Evolutionary conservation across 108 stramenopile genomes (phyloP).

Genomic region (Cyclotella choctawhatcheeana): DNA sequence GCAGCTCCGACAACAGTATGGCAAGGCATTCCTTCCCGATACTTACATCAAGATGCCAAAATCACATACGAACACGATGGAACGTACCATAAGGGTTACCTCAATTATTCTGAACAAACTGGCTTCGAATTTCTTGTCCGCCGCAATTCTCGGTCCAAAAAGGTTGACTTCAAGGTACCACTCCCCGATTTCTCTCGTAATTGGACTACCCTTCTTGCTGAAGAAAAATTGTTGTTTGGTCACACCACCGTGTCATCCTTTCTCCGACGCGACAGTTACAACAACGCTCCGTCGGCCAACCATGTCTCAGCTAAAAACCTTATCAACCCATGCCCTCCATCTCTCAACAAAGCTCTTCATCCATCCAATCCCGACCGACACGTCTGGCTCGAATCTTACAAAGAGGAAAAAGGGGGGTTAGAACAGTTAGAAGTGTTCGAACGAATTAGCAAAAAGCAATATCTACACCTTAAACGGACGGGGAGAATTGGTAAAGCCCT

Average conservation of each 20-base stretch:
- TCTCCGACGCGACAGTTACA: background rate
- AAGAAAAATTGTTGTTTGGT: background rate
- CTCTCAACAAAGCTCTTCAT: conserved; percentile 9
- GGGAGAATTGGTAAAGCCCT: conserved; percentile 13
- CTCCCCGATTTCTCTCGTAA: no score
- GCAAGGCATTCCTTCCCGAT: no score
- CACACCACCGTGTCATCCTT: conserved; percentile 10
- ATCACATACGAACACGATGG: background rate
- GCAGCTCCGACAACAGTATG: no score
- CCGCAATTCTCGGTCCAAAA: background rate
- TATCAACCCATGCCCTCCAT: conserved; percentile 6
- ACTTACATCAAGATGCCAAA: background rate
- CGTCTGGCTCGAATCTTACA: conserved; percentile 9
- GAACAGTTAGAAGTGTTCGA: background rate
- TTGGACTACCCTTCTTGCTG: conserved; percentile 4
- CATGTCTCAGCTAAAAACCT: conserved; percentile 10
- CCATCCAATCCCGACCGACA: conserved; percentile 10
- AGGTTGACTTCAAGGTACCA: background rate
- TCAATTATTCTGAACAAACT: background rate
- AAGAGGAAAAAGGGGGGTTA: conserved; percentile 13
- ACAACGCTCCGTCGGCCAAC: conserved; percentile 8
- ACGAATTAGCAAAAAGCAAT: conserved; percentile 2
- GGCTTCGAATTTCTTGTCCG: conserved; percentile 8
- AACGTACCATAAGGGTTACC: conserved; percentile 5
- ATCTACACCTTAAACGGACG: background rate